Base-by-base conservation (phyloP, 2,329 filamentous ascomycete species). In the Neoarthrinium moseri region DNA sequence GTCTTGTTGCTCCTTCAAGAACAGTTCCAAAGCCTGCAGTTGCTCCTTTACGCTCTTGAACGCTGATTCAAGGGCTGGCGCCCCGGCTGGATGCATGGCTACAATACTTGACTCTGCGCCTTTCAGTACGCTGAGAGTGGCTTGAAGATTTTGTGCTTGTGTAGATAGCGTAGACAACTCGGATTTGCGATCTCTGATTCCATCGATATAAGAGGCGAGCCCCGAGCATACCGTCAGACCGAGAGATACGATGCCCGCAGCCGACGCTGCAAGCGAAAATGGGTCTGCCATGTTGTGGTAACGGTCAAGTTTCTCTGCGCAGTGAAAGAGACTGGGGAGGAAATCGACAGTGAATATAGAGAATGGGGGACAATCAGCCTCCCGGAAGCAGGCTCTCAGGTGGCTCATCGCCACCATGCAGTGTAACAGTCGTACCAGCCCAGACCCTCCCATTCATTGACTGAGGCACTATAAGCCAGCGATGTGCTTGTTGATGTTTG, bases 241-340 rank as follows among this genome's bases (percentile, higher is more conserved):
- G 12, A 38, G 35, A 22, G 35, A 38, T n/a, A 38, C 22, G 35
- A 38, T 38, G 22, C 35, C 35, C 22, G 35, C 35, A n/a, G 35
- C 35, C 22, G 35, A 38, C 35, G 35, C 35, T 17, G 22, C 22
- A 4, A 38, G 21, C 35, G 20, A 20, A 22, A 38, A 38, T 6
- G 35, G 12, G 11, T 38, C 35, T 22, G 35, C 35, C 35, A 38
- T 38, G 18, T 7, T 4, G 22, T n/a, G n/a, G n/a, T n/a, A n/a
- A n/a, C n/a, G n/a, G n/a, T n/a, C n/a, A n/a, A n/a, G n/a, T n/a
- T n/a, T n/a, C n/a, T n/a, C n/a, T n/a, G n/a, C n/a, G n/a, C n/a
- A n/a, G n/a, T n/a, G n/a, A n/a, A n/a, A n/a, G n/a, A n/a, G n/a
- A n/a, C n/a, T n/a, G n/a, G n/a, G n/a, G n/a, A n/a, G n/a, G n/a